Evolutionary conservation across 139 green algal species (phyloP).

Genomic region (Yamagishiella unicocca): DNA sequence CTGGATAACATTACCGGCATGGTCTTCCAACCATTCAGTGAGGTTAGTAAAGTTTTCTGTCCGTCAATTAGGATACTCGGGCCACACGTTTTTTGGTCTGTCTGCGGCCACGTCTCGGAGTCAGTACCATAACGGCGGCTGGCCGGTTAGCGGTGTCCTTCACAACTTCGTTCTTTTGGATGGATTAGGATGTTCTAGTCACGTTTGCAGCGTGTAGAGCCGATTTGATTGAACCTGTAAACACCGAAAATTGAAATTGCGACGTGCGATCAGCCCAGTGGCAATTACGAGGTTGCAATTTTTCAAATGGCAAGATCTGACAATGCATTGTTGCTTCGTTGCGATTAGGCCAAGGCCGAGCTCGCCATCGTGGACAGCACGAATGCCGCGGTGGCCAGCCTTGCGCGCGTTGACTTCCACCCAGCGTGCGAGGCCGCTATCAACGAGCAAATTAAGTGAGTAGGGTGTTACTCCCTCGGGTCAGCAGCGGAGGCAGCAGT

Average conservation of each 20-base stretch:
- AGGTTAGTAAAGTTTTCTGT: slow-evolving; percentile 67
- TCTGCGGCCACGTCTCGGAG: no score
- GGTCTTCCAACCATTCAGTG: slow-evolving; percentile 87
- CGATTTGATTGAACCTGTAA: not conserved
- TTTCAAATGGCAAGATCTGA: no score
- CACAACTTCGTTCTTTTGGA: no score
- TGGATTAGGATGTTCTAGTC: no score
- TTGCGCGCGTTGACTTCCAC: slow-evolving; percentile 85
- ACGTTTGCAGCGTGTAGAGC: no score
- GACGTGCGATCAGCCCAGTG: not conserved
- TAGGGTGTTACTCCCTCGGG: no score
- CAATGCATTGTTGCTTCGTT: not conserved
- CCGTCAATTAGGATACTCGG: not conserved
- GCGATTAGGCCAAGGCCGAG: slow-evolving; percentile 67
- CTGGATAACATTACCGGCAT: slow-evolving; percentile 62
- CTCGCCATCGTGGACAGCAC: slow-evolving; percentile 79
- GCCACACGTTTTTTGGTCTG: not conserved
- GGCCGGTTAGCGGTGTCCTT: no score
- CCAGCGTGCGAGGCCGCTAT: slow-evolving; percentile 82
- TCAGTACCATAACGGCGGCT: no score
- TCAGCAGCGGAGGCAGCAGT: no score
- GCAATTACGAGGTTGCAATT: no score
- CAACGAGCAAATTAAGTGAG: slow-evolving; percentile 99
- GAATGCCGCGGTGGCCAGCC: slow-evolving; percentile 66
- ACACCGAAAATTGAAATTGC: not conserved